Percentiles rank a stretch among this genome's conserved stretches.
Evolutionary conservation across 257 asterid species (phyloP).

Genomic region (Penstemon barbatus): DNA sequence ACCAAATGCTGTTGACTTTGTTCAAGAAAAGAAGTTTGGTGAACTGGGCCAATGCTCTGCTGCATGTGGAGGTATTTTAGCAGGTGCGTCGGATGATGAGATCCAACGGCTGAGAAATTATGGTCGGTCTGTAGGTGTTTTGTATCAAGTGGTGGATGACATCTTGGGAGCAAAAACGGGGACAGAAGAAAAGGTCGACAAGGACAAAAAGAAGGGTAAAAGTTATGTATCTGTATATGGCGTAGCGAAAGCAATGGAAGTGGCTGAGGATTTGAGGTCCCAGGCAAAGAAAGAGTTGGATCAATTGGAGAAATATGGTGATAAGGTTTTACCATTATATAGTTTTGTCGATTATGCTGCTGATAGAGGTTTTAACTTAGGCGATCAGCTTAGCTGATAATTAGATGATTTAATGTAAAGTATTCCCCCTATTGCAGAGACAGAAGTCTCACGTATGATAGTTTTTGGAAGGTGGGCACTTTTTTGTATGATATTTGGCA

Average conservation of each 20-base stretch:
- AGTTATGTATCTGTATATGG: conserved; percentile 83
- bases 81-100: conserved; percentile 93
- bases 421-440: not conserved
- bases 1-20: conserved; percentile 67
- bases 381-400: conserved; percentile 17
- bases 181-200: conserved; percentile 24
- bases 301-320: conserved; percentile 74
- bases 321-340: conserved; percentile 63
- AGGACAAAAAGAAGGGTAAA: conserved; percentile 47
- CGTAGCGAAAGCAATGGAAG: conserved; percentile 78
- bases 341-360: conserved; percentile 94
- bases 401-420: not conserved
- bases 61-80: conserved; percentile 82
- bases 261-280: conserved; percentile 76
- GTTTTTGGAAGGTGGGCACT: not conserved
- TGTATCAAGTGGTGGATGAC: conserved; percentile 69
- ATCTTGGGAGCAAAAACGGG: conserved; percentile 49
- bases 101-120: conserved; percentile 55
- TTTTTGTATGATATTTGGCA: not conserved
- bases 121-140: conserved; percentile 58
- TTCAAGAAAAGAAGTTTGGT: conserved; percentile 85
- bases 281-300: conserved; percentile 76
- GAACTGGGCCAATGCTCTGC: conserved; percentile 98
- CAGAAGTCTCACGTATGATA: not conserved
- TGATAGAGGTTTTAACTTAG: conserved; percentile 68